Base-by-base conservation (phyloP, 306 rosid genomes). In the Hippophae gyantsensis region DNA sequence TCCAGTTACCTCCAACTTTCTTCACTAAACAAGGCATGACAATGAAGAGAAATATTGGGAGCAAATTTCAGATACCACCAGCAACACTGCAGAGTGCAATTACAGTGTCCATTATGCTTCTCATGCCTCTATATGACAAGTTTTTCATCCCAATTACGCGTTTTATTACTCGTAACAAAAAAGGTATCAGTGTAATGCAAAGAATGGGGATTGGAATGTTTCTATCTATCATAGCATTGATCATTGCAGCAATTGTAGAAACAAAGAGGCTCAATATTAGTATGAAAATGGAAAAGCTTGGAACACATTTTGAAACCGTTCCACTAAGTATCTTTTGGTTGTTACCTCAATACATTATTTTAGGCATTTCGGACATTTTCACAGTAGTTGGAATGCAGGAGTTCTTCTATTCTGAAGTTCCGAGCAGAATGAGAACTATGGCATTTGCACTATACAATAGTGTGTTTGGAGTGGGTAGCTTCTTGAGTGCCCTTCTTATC, bases 361-460 rank as follows among this genome's bases (percentile, higher is more conserved):
- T 92, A 6, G 99, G 99, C 6, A 61, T 92, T 41, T 83, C 96
- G 9, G 99, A 88, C 65, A 88, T 87, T 61, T 92, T 92, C 76
- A 92, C 96, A 0, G 96, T 88, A 14, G 96, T 92, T 45, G 99
- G 95, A 2, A 92, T 92, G 96, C 96, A 92, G 13, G 99, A 92
- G 64, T 92, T 92, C 41, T 92, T 92, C 54, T 92, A 85, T 77
- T 74, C 86, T n/a, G 93, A 92, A 65, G 93, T 88, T 54, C 99
- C 99, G 0, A 61, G 53, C 42, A 82, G 72, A 43, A 88, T 88
- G 99, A 88, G 88, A 62, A 92, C 95, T 1, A 74, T 84, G 80
- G 99, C 85, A 5, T 83, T 92, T 69, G 96, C 96, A 0, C 62
- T 92, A 48, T 80, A 83, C 60, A 85, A 81, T 0, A 85, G 99